A percentile compares a stretch with the other conserved stretches of the same genome.
These are phyloP conservation scores for Petunia axillaris DNA, from an alignment of 257 asterid species.

Conservation along the genomic window DNA sequence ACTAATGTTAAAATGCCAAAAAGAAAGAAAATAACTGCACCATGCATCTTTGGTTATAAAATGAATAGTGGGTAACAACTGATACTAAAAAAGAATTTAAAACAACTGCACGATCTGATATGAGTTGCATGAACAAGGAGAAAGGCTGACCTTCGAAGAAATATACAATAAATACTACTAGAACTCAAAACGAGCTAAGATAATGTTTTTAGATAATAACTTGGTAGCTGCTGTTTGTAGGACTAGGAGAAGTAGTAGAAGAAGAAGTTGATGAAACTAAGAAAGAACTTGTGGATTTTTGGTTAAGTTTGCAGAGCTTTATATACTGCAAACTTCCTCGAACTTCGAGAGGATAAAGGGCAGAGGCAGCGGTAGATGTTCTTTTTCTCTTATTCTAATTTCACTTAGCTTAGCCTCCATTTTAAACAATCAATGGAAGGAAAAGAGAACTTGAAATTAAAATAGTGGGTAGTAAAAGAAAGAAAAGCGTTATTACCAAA, in stretches of 20 bases:
- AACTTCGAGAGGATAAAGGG: conserved; percentile 46
- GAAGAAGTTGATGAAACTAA: conserved; percentile 20
- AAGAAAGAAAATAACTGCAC: background rate
- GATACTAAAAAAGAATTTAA: background rate
- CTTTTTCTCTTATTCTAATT: conserved; percentile 29
- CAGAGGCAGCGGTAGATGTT: conserved; percentile 37
- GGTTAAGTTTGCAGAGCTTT: conserved; percentile 46
- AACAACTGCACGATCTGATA: background rate
- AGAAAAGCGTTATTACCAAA: conserved; percentile 28
- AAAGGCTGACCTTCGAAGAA: background rate
- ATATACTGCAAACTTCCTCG: conserved; percentile 59
- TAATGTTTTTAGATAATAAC: background rate
- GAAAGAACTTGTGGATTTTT: conserved; percentile 39
- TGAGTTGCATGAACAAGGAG: background rate
- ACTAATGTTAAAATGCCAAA: background rate
- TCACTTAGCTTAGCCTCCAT: conserved; percentile 27
- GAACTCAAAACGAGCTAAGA: conserved; percentile 14
- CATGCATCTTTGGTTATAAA: background rate
- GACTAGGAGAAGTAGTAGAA: conserved; percentile 9
- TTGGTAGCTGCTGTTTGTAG: background rate
- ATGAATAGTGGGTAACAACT: background rate
- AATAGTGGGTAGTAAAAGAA: conserved; percentile 41
- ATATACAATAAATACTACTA: background rate
- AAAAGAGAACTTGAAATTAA: conserved; percentile 36
- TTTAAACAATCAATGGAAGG: conserved; percentile 18